Percentiles rank a stretch among this genome's conserved stretches.
phyloP scores from a whole-genome alignment of 495 filamentous ascomycete species.

The Aspergillus conjunctus region DNA sequence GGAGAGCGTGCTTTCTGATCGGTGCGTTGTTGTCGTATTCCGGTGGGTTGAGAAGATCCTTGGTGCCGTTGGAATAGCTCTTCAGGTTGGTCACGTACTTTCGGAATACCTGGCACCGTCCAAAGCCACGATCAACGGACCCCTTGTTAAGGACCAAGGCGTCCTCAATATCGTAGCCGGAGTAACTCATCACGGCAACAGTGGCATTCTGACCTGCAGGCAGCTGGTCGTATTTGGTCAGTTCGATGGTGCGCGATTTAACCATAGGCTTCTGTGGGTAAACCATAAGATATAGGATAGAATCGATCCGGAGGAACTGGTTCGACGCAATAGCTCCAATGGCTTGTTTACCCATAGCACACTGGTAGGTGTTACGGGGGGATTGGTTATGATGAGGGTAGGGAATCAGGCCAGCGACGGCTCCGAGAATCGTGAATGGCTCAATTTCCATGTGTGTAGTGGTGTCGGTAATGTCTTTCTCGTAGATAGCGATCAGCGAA shows the following conservation, averaged over 20 bases:
- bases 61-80: constrained; percentile 77
- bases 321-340: constrained; percentile 98
- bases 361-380: constrained; percentile 98
- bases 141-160: constrained; percentile 96
- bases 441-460: constrained; percentile 97
- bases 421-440: constrained; percentile 96
- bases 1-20: constrained; percentile 69
- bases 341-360: constrained; percentile 99
- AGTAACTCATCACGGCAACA: constrained; percentile 98
- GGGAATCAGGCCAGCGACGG: constrained; percentile 93
- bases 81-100: constrained; percentile 78
- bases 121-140: constrained; percentile 90
- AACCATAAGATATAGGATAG: constrained; percentile 91
- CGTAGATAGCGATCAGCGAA: constrained; percentile 85
- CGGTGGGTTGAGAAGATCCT: constrained; percentile 69
- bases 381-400: constrained; percentile 99
- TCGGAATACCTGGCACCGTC: constrained; percentile 92
- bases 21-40: constrained; percentile 60
- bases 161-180: constrained; percentile 99
- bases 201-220: constrained; percentile 96
- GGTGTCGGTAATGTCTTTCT: constrained; percentile 72
- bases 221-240: constrained; percentile 96
- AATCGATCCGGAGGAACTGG: constrained; percentile 94
- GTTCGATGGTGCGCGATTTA: constrained; percentile 92
- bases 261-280: constrained; percentile 99